phyloP scores from a whole-genome alignment of 73 alveolate genomes.

The Paramecium octaurelia region DNA sequence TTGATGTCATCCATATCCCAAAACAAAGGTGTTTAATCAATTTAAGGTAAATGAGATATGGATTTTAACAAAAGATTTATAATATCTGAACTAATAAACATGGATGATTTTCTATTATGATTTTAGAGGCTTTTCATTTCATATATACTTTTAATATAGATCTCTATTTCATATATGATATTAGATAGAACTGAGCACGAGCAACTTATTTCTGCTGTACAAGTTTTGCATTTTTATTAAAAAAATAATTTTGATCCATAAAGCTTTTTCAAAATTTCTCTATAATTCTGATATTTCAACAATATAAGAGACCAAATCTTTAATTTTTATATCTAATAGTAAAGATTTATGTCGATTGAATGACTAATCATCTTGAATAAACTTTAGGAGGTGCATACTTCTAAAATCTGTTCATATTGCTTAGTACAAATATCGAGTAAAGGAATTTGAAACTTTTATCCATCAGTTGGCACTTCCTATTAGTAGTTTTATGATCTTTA shows the following conservation, averaged over 20 bases:
- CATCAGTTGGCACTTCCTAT: neutral
- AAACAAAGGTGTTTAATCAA: conserved; percentile 17
- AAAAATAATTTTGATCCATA: neutral
- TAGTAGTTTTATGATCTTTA: conserved; percentile 15
- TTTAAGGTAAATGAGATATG: neutral
- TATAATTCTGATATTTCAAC: neutral
- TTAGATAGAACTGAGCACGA: neutral
- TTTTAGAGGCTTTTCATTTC: neutral
- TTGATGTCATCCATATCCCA: conserved; percentile 43
- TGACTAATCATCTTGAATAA: neutral
- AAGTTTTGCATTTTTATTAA: neutral
- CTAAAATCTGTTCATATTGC: conserved; percentile 5
- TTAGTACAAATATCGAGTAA: neutral
- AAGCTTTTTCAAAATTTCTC: neutral
- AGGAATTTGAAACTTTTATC: neutral
- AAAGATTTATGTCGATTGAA: neutral
- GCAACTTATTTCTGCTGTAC: conserved; percentile 35
- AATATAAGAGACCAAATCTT: conserved; percentile 30
- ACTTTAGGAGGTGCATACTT: neutral
- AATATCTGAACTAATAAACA: conserved; percentile 18
- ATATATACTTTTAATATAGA: neutral
- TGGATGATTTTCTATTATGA: neutral
- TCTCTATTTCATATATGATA: neutral
- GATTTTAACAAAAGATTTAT: neutral
- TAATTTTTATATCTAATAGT: neutral